phyloP scores from a whole-genome alignment of 1,284 basidiomycete genomes.

The Cutaneotrichosporon mucoides region DNA sequence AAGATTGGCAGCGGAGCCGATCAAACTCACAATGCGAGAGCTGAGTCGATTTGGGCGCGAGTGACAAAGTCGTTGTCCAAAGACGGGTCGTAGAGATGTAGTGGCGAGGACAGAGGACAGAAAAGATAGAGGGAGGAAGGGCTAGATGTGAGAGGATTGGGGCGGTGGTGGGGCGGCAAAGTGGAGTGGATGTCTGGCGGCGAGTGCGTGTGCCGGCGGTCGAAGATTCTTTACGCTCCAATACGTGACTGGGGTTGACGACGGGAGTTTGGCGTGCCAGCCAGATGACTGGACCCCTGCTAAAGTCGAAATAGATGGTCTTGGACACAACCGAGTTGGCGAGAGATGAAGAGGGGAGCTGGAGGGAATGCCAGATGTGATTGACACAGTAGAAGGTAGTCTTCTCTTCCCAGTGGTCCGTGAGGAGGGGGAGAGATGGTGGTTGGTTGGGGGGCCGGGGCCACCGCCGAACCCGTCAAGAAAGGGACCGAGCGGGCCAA shows the following conservation, averaged over 20 bases:
- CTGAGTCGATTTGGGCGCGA: too few species aligned
- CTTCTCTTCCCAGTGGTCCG: not conserved
- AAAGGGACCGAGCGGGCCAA: not conserved
- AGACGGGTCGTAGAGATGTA: not conserved
- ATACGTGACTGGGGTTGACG: constrained; percentile 1
- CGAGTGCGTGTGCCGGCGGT: constrained; percentile 3
- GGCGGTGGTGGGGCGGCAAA: not conserved
- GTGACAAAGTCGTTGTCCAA: not conserved
- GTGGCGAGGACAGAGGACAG: not conserved
- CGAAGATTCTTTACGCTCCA: constrained; percentile 4
- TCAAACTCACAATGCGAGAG: too few species aligned
- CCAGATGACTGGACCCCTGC: too few species aligned
- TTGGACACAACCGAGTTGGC: too few species aligned
- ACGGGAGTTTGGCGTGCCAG: not conserved
- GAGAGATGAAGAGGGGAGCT: not conserved
- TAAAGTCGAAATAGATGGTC: too few species aligned
- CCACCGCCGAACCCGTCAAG: constrained; percentile 2
- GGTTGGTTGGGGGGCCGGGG: not conserved
- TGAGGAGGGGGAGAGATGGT: not conserved
- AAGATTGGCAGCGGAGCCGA: too few species aligned
- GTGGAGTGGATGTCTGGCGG: not conserved
- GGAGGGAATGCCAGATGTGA: not conserved
- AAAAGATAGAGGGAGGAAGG: not conserved
- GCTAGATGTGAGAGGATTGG: not conserved
- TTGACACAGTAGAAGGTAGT: not conserved